phyloP scores from a whole-genome alignment of 352 stramenopile genomes.

The Phytophthora hybrid region DNA sequence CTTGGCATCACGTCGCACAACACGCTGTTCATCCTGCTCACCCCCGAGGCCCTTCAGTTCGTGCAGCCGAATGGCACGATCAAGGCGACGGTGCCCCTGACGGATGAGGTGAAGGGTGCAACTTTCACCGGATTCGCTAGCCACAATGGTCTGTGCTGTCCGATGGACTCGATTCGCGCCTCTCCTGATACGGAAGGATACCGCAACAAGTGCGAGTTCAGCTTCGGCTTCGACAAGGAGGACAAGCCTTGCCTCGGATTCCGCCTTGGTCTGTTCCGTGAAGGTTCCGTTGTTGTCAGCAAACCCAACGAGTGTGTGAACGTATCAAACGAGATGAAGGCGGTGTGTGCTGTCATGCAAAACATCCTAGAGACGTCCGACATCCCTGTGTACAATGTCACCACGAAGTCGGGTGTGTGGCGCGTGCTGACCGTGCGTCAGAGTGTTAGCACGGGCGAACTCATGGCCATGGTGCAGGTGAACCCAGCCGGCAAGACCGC shows the following conservation, averaged over 20 bases:
- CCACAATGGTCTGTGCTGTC: conserved; percentile 86
- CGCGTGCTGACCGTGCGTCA: conserved; percentile 78
- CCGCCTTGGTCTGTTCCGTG: conserved; percentile 83
- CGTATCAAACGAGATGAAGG: conserved; percentile 85
- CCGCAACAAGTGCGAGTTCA: conserved; percentile 99
- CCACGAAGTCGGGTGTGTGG: conserved; percentile 77
- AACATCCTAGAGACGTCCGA: conserved; percentile 59
- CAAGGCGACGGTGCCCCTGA: conserved; percentile 47
- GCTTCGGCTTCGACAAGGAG: conserved; percentile 87
- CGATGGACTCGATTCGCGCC: conserved; percentile 87
- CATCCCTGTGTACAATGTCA: conserved; percentile 79
- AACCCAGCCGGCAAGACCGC: conserved; percentile 54
- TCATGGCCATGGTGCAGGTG: conserved; percentile 86
- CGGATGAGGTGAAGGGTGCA: conserved; percentile 16
- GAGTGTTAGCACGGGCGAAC: conserved; percentile 67
- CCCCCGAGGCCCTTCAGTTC: conserved; percentile 50
- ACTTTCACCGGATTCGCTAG: conserved; percentile 73
- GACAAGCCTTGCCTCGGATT: conserved; percentile 89
- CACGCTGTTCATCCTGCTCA: conserved; percentile 74
- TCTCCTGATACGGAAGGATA: conserved; percentile 91
- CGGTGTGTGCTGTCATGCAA: conserved; percentile 75
- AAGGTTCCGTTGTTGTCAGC: conserved; percentile 77
- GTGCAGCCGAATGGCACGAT: conserved; percentile 45
- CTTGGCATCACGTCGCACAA: conserved; percentile 83
- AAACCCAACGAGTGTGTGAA: conserved; percentile 79